A percentile compares a stretch with the other conserved stretches of the same genome.
These are phyloP conservation scores for Alnus glutinosa DNA, from an alignment of 306 rosid genomes.

Conservation along the genomic window DNA sequence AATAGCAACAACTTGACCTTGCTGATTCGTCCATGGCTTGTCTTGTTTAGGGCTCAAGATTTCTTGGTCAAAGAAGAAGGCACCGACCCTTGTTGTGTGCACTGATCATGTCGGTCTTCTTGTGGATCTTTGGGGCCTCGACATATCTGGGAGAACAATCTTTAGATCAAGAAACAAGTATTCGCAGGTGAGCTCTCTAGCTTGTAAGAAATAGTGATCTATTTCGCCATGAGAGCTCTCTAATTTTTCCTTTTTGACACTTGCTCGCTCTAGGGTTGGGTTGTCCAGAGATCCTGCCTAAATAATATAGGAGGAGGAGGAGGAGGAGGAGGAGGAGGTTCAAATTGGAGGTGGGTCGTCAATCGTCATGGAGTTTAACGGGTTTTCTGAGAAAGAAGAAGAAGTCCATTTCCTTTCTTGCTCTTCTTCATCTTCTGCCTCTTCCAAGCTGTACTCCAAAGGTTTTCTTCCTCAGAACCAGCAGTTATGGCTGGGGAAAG, in stretches of 20 bases:
- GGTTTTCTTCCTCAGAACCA: constrained; percentile 11
- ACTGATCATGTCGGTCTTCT: constrained; percentile 1
- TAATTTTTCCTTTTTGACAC: background rate
- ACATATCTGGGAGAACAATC: constrained; percentile 33
- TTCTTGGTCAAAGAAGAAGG: constrained; percentile 60
- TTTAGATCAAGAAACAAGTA: constrained; percentile 6
- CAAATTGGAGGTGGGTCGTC: constrained; percentile 32
- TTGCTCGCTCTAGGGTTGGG: background rate
- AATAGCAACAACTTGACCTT: constrained; percentile 35
- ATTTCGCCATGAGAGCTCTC: too few relatives aligned
- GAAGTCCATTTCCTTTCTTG: constrained; percentile 30
- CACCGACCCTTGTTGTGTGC: constrained; percentile 31
- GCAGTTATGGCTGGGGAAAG: constrained; percentile 29
- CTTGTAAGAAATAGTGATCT: background rate
- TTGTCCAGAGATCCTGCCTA: constrained; percentile 29
- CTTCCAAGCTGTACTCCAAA: constrained; percentile 27
- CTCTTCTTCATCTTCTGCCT: constrained; percentile 31
- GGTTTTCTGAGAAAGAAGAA: constrained; percentile 44
- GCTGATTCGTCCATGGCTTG: constrained; percentile 26
- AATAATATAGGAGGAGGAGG: background rate
- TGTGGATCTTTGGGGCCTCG: too few relatives aligned
- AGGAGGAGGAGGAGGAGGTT: background rate
- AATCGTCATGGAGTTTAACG: constrained; percentile 49
- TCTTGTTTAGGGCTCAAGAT: constrained; percentile 55
- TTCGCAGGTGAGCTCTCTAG: constrained; percentile 22